Evolutionary conservation across 1,139 yeast genomes (phyloP), one percentile per base, ranked within the genome.

Genomic region (Sugiyamaella neomexicana): DNA sequence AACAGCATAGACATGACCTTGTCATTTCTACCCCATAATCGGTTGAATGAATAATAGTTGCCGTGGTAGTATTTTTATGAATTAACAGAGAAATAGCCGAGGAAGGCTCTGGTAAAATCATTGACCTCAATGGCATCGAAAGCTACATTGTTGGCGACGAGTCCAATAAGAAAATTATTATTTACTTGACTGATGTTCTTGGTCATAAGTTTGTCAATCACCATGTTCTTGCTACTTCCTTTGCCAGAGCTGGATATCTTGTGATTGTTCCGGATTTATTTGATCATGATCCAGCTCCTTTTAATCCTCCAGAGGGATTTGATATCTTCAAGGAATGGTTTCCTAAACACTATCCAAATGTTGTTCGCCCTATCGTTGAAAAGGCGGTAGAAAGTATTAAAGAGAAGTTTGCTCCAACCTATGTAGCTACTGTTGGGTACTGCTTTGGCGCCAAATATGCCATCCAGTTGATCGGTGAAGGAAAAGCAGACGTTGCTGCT

Each of bases 391-490:
- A 64, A 1, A 65, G 67, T 2, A 59, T 56, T 46, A 48, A 49
- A 25, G 23, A 40, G 34, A 80, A 78, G 53, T 68, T 71, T 52
- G 68, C 73, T 4, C 85, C 88, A 9, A 72, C 77, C 54, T 82
- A 77, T 61, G 58, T 85, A 27, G 83, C 78, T 50, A 81, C 82
- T 16, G 72, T 86, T 53, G 97, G 97, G 16, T 84, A 88, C 76
- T 90, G 97, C 73, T 89, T 77, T 63, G 97, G 97, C 65, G 96
- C 90, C 50, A 85, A 83, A 69, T 83, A 74, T 60, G 82, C 79
- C 29, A 66, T 85, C 48, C 81, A 78, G 56, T 77, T 84, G 55
- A 71, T 85, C 50, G 72, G 80, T 1, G 69, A 70, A 15, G 73
- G 66, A 25, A 62, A 71, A 25, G 69, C 81, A 29, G 63, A 82